These are phyloP conservation scores for Raffaelea arxii DNA, from an alignment of 2,329 filamentous ascomycete species.

Conservation along the genomic window DNA sequence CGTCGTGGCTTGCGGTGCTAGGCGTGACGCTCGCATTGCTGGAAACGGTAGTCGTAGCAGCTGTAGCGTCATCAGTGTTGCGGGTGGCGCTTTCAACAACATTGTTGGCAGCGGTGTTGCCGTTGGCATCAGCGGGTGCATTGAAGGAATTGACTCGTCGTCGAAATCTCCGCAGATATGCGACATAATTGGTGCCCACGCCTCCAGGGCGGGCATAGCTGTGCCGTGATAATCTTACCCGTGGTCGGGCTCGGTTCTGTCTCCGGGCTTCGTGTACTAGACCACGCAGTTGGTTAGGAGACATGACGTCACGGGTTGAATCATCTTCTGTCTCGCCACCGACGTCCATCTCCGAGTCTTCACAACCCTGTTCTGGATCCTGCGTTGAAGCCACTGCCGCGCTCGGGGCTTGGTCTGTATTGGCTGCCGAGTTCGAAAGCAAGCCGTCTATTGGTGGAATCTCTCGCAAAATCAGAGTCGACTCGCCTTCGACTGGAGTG, in stretches of 20 bases:
- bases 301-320: neutral
- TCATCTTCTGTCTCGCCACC: constrained; percentile 24
- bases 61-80: neutral
- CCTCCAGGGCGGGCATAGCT: neutral
- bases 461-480: neutral
- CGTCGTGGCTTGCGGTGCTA: constrained; percentile 20
- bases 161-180: neutral
- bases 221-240: too few species aligned
- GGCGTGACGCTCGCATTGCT: constrained; percentile 20
- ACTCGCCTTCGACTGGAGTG: constrained; percentile 10
- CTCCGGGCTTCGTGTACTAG: too few species aligned
- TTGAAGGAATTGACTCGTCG: neutral
- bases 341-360: constrained; percentile 46
- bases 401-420: too few species aligned
- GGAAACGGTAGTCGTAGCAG: neutral
- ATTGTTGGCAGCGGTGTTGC: neutral
- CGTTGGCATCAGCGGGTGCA: neutral
- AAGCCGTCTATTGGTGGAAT: too few species aligned
- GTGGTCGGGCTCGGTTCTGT: too few species aligned
- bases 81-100: neutral
- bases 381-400: too few species aligned
- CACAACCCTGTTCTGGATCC: constrained; percentile 40
- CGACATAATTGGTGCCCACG: neutral
- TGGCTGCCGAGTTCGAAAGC: too few species aligned
- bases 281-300: too few species aligned